Base-by-base conservation (phyloP, 352 stramenopile species). In the Globisporangium alternatum region DNA sequence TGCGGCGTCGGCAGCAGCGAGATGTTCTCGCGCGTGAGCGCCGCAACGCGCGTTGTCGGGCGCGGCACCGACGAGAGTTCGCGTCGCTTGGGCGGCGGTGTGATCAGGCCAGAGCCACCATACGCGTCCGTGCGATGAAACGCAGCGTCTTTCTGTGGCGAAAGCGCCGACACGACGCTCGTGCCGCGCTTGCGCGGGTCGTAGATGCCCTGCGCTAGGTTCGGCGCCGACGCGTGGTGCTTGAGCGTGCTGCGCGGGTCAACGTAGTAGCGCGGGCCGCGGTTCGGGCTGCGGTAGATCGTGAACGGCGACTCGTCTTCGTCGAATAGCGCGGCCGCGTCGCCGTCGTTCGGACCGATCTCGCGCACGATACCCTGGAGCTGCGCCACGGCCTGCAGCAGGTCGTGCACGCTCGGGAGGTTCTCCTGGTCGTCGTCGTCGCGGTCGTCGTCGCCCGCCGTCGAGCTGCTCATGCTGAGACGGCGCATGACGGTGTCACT, bases 1-100 rank as follows among this genome's bases (percentile, higher is more conserved):
- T 67, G 49, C 15, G 81, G 81, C 22, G 70, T 83, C 1, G 81
- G 83, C 39, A 95, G 59, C 37, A 90, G 60, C 37, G 83, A 93
- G 25, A 95, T 89, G 60, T 95, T 95, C 58, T 91, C 86, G 45
- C 78, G 76, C 0, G 86, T 95, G 25, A 95, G 56, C 35, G 86
- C 83, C 7, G 82, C 83, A 41, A 95, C 78, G 25, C 83, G 81
- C 31, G 70, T 68, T 19, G 69, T 73, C 15, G 72, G 69, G 3
- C 70, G 72, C 21, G 80, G 65, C 37, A 81, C 53, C 5, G 63
- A 68, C 35, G 63, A 51, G 68, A 66, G 47, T 61, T 65, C 71
- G 35, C 54, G 35, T 28, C 28, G 33, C 39, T 67, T 65, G 45
- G 41, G 72, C 35, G 69, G 76, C 39, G 75, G 76, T 39, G 66